Conservation (phyloP, 805 yeast species). For the Ogataea chonburiensis region DNA sequence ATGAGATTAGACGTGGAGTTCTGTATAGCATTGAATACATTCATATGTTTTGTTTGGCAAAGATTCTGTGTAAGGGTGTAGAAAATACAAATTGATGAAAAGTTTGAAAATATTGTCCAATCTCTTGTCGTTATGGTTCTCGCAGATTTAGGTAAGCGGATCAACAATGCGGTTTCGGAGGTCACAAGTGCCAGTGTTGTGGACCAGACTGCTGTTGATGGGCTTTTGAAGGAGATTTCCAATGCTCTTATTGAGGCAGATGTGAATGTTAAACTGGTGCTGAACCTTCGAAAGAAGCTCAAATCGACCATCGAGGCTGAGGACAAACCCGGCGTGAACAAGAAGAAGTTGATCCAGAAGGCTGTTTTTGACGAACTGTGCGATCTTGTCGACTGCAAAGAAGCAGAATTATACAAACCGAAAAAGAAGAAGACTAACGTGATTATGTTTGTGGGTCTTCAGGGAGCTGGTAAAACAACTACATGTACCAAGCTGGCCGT, state of each 20-base stretch:
- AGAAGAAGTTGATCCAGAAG: conserved; percentile 80
- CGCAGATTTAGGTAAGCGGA: conserved; percentile 75
- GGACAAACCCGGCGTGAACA: conserved; percentile 57
- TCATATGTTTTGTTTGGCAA: conserved; percentile 12
- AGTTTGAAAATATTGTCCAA: conserved; percentile 9
- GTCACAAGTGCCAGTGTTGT: conserved; percentile 61
- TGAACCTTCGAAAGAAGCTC: conserved; percentile 70
- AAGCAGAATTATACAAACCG: conserved; percentile 59
- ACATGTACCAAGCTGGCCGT: conserved; percentile 96
- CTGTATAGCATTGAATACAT: conserved; percentile 23
- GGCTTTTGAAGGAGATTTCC: conserved; percentile 82
- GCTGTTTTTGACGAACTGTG: conserved; percentile 93
- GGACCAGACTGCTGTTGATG: conserved; percentile 55
- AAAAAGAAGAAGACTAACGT: conserved; percentile 77
- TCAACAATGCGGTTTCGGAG: conserved; percentile 68
- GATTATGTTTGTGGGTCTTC: conserved; percentile 97
- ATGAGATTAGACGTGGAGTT: conserved; percentile 20
- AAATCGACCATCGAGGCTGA: conserved; percentile 54
- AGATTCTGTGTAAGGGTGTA: conserved; percentile 5
- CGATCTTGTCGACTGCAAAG: conserved; percentile 72
- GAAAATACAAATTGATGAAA: not conserved
- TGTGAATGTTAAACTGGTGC: conserved; percentile 84
- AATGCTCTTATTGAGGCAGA: conserved; percentile 92
- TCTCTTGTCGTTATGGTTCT: conserved; percentile 55
- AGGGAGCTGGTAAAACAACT: conserved; percentile 98